Evolutionary conservation across 768 basidiomycete species (phyloP).

Genomic region (Psilocybe cyanescens): DNA sequence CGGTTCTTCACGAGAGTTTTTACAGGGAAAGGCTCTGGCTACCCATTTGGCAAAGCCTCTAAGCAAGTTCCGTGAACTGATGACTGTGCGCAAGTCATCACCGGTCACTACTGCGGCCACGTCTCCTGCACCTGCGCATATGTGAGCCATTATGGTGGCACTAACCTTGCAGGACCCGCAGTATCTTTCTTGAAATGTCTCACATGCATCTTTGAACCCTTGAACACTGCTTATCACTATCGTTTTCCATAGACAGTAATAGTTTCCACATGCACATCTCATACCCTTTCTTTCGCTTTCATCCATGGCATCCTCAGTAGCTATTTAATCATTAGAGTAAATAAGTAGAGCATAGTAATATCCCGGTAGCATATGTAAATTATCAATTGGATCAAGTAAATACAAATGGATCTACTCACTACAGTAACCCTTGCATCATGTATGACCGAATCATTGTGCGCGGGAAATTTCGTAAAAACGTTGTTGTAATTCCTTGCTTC

Average conservation of each 20-base stretch:
- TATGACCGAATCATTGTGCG: constrained; percentile 22
- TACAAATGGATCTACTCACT: constrained; percentile 12
- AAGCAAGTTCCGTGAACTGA: constrained; percentile 38
- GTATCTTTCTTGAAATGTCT: not conserved
- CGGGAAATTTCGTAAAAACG: constrained; percentile 28
- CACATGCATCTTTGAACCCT: not conserved
- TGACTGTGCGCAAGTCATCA: constrained; percentile 24
- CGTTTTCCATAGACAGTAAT: constrained; percentile 1
- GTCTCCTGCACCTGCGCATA: constrained; percentile 33
- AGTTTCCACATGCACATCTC: not conserved
- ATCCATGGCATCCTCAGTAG: not conserved
- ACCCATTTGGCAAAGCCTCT: constrained; percentile 48
- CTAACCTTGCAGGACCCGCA: not conserved
- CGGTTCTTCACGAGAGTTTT: constrained; percentile 1
- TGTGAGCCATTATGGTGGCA: not conserved
- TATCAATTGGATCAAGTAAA: constrained; percentile 7
- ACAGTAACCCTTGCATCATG: constrained; percentile 9
- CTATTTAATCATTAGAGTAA: not conserved
- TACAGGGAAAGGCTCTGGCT: constrained; percentile 46
- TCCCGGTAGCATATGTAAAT: constrained; percentile 18
- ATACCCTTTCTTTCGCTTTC: not conserved
- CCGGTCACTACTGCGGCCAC: constrained; percentile 33
- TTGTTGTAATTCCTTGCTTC: constrained; percentile 10
- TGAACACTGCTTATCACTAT: constrained; percentile 9
- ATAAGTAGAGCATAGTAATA: not conserved